phyloP scores from a whole-genome alignment of 257 asterid genomes.

The Fraxinus excelsior region DNA sequence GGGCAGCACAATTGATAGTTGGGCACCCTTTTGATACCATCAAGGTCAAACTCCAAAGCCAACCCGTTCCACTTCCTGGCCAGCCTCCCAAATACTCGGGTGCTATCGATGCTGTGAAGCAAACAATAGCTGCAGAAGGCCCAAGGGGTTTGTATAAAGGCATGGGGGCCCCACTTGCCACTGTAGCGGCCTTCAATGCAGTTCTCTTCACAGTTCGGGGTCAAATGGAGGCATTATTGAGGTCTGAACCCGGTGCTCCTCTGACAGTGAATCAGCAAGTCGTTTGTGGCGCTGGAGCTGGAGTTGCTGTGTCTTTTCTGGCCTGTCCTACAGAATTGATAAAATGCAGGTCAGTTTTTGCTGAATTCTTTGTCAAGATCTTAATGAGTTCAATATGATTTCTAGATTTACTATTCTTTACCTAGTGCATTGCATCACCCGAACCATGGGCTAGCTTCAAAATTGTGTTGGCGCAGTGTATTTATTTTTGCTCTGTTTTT shows the following conservation, averaged over 20 bases:
- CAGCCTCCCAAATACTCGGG: slow-evolving; percentile 76
- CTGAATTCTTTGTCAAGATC: neutral
- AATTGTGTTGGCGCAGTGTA: neutral
- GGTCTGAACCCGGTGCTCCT: slow-evolving; percentile 73
- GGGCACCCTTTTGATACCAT: slow-evolving; percentile 99
- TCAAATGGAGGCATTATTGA: slow-evolving; percentile 71
- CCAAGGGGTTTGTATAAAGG: slow-evolving; percentile 88
- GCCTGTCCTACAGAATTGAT: slow-evolving; percentile 95
- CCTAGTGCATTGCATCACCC: neutral
- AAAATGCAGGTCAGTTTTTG: slow-evolving; percentile 72
- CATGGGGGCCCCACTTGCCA: slow-evolving; percentile 95
- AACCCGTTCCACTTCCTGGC: slow-evolving; percentile 80
- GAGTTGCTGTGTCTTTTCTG: slow-evolving; percentile 74
- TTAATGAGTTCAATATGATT: neutral
- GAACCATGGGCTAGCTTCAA: neutral
- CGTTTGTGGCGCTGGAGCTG: slow-evolving; percentile 92
- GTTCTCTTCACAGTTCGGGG: slow-evolving; percentile 82
- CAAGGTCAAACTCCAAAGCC: slow-evolving; percentile 97
- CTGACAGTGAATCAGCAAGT: slow-evolving; percentile 73
- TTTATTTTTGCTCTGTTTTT: neutral
- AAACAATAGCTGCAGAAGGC: slow-evolving; percentile 91
- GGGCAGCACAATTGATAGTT: slow-evolving; percentile 82
- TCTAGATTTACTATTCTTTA: neutral
- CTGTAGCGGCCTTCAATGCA: slow-evolving; percentile 89
- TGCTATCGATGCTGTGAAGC: slow-evolving; percentile 86